Percentiles rank a stretch among this genome's conserved stretches.
These are phyloP conservation scores for Dentiscutata heterogama DNA, from an alignment of 371 early-diverging fungal genomes.

Conservation along the genomic window DNA sequence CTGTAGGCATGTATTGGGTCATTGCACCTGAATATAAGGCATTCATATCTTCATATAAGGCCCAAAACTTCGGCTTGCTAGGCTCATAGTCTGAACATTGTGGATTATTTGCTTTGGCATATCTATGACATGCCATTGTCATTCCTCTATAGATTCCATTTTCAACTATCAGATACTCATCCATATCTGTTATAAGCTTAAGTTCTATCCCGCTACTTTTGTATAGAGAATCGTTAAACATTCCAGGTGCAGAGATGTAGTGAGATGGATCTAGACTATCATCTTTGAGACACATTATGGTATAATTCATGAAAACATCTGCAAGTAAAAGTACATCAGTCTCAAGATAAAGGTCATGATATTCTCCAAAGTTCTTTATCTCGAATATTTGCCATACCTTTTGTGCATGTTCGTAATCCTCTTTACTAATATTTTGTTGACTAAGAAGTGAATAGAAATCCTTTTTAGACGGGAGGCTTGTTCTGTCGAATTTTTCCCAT, in stretches of 20 bases:
- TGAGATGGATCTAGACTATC: conserved; percentile 30
- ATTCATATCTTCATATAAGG: conserved; percentile 43
- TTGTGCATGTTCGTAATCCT: conserved; percentile 14
- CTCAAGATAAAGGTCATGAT: conserved; percentile 31
- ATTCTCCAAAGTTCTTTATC: conserved; percentile 34
- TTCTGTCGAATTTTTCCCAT: conserved; percentile 40
- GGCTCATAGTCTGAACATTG: conserved; percentile 5
- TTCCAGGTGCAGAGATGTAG: conserved; percentile 33
- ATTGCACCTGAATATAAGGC: conserved; percentile 41
- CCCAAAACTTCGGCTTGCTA: conserved; percentile 15
- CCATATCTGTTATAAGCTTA: conserved; percentile 31
- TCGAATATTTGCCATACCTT: conserved; percentile 20
- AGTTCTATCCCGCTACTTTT: conserved; percentile 16
- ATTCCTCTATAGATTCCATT: conserved; percentile 9
- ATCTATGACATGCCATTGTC: conserved; percentile 35
- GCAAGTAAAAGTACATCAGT: conserved; percentile 43
- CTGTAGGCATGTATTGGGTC: conserved; percentile 38
- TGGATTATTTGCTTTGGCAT: conserved; percentile 38
- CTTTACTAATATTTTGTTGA: conserved; percentile 34
- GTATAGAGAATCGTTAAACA: conserved; percentile 29
- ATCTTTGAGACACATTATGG: conserved; percentile 38
- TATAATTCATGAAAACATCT: conserved; percentile 39
- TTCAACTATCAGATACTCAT: conserved; percentile 24
- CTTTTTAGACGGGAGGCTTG: conserved; percentile 25
- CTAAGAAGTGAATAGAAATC: conserved; percentile 36